Conservation (phyloP, 2,329 filamentous ascomycete species). For the Curvularia sp. region DNA sequence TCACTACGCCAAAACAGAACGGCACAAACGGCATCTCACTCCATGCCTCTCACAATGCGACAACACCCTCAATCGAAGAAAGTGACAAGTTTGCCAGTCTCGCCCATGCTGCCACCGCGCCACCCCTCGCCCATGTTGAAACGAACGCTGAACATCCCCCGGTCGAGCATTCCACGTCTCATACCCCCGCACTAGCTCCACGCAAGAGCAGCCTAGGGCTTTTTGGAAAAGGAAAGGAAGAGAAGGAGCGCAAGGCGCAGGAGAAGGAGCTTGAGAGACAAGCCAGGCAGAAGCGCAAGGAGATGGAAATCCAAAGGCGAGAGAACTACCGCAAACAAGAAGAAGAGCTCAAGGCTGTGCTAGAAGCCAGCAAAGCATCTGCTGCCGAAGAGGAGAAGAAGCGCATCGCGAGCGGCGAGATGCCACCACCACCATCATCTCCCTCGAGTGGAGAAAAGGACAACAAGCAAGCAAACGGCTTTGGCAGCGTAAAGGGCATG, state of each 20-base stretch:
- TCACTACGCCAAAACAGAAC: slow-evolving; percentile 60
- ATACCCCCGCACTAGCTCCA: slow-evolving; percentile 45
- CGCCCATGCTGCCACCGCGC: slow-evolving; percentile 72
- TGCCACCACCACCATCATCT: slow-evolving; percentile 9
- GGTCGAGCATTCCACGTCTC: slow-evolving; percentile 45
- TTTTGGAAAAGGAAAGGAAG: slow-evolving; percentile 70
- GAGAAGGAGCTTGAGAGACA: slow-evolving; percentile 61
- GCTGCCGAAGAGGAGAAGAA: slow-evolving; percentile 59
- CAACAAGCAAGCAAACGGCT: slow-evolving; percentile 47
- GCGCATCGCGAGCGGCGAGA: slow-evolving; percentile 25
- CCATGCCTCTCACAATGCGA: slow-evolving; percentile 45
- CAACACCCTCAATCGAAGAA: slow-evolving; percentile 53
- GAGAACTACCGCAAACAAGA: slow-evolving; percentile 65
- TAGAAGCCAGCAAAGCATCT: slow-evolving; percentile 71
- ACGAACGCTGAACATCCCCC: slow-evolving; percentile 37
- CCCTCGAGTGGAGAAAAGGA: slow-evolving; percentile 10
- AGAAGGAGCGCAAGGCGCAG: slow-evolving; percentile 66
- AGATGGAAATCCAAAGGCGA: slow-evolving; percentile 60
- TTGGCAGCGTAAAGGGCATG: slow-evolving; percentile 42
- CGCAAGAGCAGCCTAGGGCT: slow-evolving; percentile 45
- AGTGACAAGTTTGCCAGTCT: slow-evolving; percentile 64
- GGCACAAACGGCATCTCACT: slow-evolving; percentile 48
- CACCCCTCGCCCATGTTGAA: slow-evolving; percentile 49
- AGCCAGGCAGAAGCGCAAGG: slow-evolving; percentile 58
- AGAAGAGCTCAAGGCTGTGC: slow-evolving; percentile 68